Conservation (phyloP, 306 rosid genomes). For the Cicer cuneatum region DNA sequence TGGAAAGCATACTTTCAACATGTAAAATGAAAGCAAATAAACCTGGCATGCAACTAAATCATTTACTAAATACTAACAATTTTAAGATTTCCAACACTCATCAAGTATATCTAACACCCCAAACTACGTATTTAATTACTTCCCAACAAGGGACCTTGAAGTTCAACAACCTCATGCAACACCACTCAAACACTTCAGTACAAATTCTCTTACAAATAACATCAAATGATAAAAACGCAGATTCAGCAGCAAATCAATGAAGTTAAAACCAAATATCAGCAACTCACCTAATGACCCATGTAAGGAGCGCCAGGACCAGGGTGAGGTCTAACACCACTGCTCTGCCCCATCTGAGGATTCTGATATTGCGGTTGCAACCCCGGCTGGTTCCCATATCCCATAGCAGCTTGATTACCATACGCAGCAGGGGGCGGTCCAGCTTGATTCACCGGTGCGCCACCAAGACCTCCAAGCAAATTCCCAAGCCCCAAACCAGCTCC, state of each 20-base stretch:
- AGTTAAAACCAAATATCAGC: background rate
- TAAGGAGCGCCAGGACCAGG: conserved; percentile 75
- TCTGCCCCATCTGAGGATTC: conserved; percentile 77
- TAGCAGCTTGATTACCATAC: conserved; percentile 60
- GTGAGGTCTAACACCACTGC: conserved; percentile 66
- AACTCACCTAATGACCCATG: conserved; percentile 76
- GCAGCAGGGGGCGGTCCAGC: conserved; percentile 58
- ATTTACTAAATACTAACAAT: background rate
- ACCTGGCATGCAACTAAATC: background rate
- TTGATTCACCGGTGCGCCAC: conserved; percentile 62
- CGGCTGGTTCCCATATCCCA: conserved; percentile 65
- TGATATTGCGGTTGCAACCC: conserved; percentile 68
- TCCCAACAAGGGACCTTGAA: background rate
- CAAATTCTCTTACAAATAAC: background rate
- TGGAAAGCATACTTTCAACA: background rate
- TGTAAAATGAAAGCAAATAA: background rate
- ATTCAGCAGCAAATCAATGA: background rate
- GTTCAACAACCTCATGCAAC: conserved; percentile 5
- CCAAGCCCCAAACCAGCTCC: conserved; percentile 72
- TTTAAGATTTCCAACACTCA: background rate
- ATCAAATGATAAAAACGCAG: background rate
- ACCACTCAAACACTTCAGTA: background rate
- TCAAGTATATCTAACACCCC: background rate
- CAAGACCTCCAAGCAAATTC: conserved; percentile 70
- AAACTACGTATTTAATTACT: background rate